Percentiles rank a stretch among this genome's conserved stretches.
These are phyloP conservation scores for Aegilops speltoides DNA, from an alignment of 176 grass and related monocot species.

Conservation along the genomic window DNA sequence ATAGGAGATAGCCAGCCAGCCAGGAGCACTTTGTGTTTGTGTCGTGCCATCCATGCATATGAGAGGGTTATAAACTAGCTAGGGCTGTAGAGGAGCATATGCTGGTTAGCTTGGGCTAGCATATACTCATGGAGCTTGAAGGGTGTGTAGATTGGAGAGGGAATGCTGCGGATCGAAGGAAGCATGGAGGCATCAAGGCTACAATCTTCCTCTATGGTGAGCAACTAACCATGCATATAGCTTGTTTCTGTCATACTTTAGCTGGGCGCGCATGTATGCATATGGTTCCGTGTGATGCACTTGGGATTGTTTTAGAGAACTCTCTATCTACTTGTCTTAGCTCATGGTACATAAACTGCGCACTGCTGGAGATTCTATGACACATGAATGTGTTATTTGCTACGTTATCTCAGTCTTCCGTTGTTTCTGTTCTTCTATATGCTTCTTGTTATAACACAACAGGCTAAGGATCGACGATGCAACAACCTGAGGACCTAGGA, in stretches of 20 bases:
- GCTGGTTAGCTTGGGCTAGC: neutral
- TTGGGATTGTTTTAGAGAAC: neutral
- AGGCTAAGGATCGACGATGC: too few relatives aligned
- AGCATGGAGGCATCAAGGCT: slow-evolving; percentile 42
- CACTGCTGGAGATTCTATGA: neutral
- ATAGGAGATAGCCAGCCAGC: neutral
- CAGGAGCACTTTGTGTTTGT: neutral
- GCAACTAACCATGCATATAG: neutral
- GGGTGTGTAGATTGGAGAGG: slow-evolving; percentile 34
- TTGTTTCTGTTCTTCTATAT: neutral
- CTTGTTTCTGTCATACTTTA: neutral
- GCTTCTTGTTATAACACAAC: neutral
- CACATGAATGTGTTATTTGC: neutral
- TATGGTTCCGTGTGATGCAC: neutral
- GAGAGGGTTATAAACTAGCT: neutral
- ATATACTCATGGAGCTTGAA: slow-evolving; percentile 11
- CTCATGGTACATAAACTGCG: neutral
- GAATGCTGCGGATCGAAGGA: slow-evolving; percentile 32
- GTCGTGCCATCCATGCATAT: neutral
- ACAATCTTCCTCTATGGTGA: slow-evolving; percentile 56
- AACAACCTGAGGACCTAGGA: too few relatives aligned
- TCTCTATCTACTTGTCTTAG: neutral
- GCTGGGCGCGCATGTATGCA: too few relatives aligned
- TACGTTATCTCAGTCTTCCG: too few relatives aligned
- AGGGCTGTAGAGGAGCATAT: neutral